These are phyloP conservation scores for Alternaria sp. DNA, from an alignment of 2,329 filamentous ascomycete genomes.

Conservation along the genomic window DNA sequence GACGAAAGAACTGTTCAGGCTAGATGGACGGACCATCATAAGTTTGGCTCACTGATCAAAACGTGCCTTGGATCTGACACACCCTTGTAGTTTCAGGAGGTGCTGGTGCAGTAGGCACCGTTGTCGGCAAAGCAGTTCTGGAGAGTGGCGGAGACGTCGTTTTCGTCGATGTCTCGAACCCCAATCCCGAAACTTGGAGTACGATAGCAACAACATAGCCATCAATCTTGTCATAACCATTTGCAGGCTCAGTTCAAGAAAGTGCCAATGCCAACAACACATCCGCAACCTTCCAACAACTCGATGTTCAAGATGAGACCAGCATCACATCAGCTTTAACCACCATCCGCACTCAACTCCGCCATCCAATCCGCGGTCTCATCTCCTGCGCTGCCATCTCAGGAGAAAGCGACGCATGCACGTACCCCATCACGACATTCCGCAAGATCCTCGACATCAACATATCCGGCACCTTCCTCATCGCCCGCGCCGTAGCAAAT, in stretches of 20 bases:
- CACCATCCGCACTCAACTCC: conserved; percentile 18
- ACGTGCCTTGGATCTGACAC: neutral
- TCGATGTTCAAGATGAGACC: conserved; percentile 36
- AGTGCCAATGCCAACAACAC: conserved; percentile 19
- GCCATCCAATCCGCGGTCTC: conserved; percentile 37
- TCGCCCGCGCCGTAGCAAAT: conserved; percentile 44
- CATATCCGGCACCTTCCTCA: conserved; percentile 50
- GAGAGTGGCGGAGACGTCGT: conserved; percentile 41
- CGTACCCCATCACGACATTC: conserved; percentile 47
- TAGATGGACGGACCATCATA: conserved; percentile 36
- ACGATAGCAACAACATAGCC: neutral
- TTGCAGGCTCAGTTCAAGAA: neutral
- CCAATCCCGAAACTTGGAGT: conserved; percentile 22
- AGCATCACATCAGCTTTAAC: conserved; percentile 25
- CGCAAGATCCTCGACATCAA: conserved; percentile 51
- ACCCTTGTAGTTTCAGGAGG: conserved; percentile 38
- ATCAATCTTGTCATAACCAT: neutral
- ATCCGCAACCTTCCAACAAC: conserved; percentile 26
- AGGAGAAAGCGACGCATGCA: conserved; percentile 43
- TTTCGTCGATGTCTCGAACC: conserved; percentile 28
- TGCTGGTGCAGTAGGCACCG: conserved; percentile 37
- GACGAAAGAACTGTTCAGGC: conserved; percentile 34
- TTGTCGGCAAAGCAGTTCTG: conserved; percentile 35
- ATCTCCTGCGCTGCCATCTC: conserved; percentile 44
- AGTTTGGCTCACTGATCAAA: conserved; percentile 17